Percentiles rank a stretch among this genome's conserved stretches.
These are phyloP conservation scores for Angomonas ambiguus DNA, from an alignment of 208 protist species.

Conservation along the genomic window DNA sequence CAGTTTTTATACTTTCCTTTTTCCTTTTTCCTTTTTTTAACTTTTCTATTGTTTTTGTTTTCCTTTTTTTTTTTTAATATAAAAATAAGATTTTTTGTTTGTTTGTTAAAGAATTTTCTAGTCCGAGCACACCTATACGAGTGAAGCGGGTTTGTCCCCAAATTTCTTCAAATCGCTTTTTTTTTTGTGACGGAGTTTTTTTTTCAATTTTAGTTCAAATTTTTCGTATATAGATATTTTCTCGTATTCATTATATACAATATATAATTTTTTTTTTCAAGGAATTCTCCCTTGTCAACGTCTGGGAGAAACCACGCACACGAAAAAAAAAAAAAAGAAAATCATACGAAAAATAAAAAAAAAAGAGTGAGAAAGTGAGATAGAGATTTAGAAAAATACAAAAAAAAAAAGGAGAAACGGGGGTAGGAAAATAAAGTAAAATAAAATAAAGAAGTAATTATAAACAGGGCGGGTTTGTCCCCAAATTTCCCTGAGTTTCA, in stretches of 20 bases:
- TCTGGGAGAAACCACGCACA: neutral
- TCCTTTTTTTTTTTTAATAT: conserved; percentile 21
- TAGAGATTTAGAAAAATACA: conserved; percentile 11
- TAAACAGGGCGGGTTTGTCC: conserved; percentile 9
- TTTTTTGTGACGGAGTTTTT: too few species aligned
- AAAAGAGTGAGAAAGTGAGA: conserved; percentile 5
- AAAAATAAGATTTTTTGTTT: conserved; percentile 6
- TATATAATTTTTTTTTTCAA: too few species aligned
- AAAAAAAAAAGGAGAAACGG: conserved; percentile 8
- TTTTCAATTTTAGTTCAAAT: too few species aligned
- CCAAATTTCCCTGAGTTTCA: conserved; percentile 8
- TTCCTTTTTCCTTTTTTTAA: neutral
- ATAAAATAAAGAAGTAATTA: neutral
- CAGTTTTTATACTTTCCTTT: neutral
- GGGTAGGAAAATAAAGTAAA: conserved; percentile 5
- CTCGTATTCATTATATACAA: neutral
- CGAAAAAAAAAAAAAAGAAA: conserved; percentile 2
- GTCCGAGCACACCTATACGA: neutral
- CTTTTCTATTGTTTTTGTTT: neutral
- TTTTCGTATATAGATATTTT: neutral
- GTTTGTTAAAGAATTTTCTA: conserved; percentile 6
- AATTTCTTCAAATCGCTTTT: conserved; percentile 14
- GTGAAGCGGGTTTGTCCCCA: conserved; percentile 24
- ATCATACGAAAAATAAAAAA: conserved; percentile 7
- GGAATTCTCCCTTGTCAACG: conserved; percentile 8